Conservation (phyloP, 345 rosid genomes). For the Eucalyptus viminalis region DNA sequence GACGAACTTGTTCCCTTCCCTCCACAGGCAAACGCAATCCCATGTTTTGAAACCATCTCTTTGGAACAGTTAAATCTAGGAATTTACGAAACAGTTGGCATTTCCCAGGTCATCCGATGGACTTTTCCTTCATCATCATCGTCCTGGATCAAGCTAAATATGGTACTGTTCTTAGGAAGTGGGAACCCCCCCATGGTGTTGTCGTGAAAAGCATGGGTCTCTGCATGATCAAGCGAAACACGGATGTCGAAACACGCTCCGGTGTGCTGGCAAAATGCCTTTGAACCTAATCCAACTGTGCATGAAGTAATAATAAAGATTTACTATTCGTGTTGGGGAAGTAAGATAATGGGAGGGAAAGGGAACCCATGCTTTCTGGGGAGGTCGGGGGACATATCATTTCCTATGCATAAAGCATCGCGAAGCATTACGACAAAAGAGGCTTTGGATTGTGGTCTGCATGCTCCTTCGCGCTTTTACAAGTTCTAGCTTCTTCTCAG, state of each 20-base stretch:
- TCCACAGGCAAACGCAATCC: background rate
- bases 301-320: background rate
- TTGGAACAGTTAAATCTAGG: background rate
- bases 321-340: background rate
- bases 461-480: background rate
- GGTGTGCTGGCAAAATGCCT: background rate
- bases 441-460: background rate
- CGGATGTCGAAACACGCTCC: background rate
- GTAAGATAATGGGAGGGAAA: background rate
- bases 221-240: background rate
- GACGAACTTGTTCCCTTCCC: background rate
- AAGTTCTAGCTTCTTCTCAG: background rate
- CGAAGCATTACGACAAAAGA: background rate
- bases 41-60: background rate
- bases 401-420: background rate
- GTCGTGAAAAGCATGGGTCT: background rate
- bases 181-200: background rate
- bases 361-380: background rate
- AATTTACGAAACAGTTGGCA: background rate
- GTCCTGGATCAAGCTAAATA: background rate
- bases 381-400: background rate
- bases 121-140: background rate
- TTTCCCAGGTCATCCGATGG: background rate
- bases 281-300: background rate
- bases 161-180: background rate